Conservation (phyloP, 2,329 filamentous ascomycete genomes). For the Penicillium sp. region DNA sequence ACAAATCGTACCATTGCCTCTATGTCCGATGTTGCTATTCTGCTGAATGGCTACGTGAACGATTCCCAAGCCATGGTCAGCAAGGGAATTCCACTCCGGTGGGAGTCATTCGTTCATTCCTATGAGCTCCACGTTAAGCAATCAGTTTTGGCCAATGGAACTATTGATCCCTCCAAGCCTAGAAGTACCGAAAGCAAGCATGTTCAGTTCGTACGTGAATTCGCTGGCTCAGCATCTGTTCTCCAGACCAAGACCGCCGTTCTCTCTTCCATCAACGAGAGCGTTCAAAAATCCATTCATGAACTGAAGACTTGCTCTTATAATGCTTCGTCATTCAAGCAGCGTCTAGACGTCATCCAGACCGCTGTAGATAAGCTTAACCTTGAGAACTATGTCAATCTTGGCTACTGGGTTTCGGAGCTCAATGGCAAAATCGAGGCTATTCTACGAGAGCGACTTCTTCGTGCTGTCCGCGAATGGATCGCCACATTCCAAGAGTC, state of each 20-base stretch:
- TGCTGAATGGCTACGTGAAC: slow-evolving; percentile 88
- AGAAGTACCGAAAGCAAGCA: slow-evolving; percentile 81
- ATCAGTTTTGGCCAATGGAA: slow-evolving; percentile 58
- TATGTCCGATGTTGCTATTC: slow-evolving; percentile 82
- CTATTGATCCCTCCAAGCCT: slow-evolving; percentile 57
- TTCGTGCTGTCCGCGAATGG: slow-evolving; percentile 81
- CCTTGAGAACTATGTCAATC: slow-evolving; percentile 91
- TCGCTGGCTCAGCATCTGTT: slow-evolving; percentile 80
- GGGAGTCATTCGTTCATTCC: slow-evolving; percentile 97
- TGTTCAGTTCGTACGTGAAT: slow-evolving; percentile 93
- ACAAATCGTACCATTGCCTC: slow-evolving; percentile 79
- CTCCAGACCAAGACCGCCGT: slow-evolving; percentile 85
- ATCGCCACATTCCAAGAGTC: slow-evolving; percentile 75
- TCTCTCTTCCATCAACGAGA: slow-evolving; percentile 75
- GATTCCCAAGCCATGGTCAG: slow-evolving; percentile 79
- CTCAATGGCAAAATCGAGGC: slow-evolving; percentile 84
- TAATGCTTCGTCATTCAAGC: slow-evolving; percentile 73
- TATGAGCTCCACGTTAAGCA: slow-evolving; percentile 85
- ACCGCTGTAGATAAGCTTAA: slow-evolving; percentile 94
- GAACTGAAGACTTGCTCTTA: slow-evolving; percentile 86
- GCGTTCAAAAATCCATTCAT: slow-evolving; percentile 73
- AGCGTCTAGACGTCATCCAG: slow-evolving; percentile 81
- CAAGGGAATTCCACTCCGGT: slow-evolving; percentile 86
- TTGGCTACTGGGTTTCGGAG: slow-evolving; percentile 82
- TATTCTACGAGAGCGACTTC: slow-evolving; percentile 77